These are phyloP conservation scores for Myxozyma sirexii DNA, from an alignment of 805 yeast genomes.

Conservation along the genomic window DNA sequence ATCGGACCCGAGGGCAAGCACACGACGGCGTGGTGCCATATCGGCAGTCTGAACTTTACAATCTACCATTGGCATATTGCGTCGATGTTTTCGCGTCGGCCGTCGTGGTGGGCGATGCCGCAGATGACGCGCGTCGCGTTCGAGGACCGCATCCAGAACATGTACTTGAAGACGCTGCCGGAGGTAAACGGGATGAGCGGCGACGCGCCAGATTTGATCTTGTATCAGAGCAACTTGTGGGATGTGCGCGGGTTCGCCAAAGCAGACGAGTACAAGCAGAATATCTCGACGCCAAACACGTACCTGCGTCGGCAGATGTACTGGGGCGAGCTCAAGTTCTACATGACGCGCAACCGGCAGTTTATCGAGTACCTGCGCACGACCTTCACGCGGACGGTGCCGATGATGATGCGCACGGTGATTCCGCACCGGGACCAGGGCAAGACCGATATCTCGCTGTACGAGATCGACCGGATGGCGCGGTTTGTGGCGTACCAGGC, in stretches of 20 bases:
- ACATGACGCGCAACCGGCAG: conserved; percentile 9
- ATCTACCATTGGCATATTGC: conserved; percentile 29
- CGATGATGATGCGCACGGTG: conserved; percentile 24
- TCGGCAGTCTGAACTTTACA: conserved; percentile 22
- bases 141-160: conserved; percentile 17
- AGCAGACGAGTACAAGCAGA: background rate
- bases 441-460: conserved; percentile 16
- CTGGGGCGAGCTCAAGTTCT: conserved; percentile 23
- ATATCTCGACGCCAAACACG: background rate
- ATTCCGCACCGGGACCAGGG: conserved; percentile 20
- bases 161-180: conserved; percentile 8
- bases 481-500: conserved; percentile 17
- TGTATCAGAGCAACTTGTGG: conserved; percentile 20
- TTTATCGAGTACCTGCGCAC: conserved; percentile 10
- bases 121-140: conserved; percentile 20
- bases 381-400: conserved; percentile 18
- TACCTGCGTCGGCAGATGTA: conserved; percentile 12
- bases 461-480: conserved; percentile 21
- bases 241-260: conserved; percentile 17
- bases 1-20: conserved; percentile 17
- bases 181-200: conserved; percentile 18
- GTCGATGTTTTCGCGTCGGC: conserved; percentile 21
- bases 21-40: conserved; percentile 27
- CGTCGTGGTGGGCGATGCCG: conserved; percentile 30
- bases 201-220: conserved; percentile 16